These are phyloP conservation scores for Dioscorea zingiberensis DNA, from an alignment of 106 monocot genomes.

Conservation along the genomic window DNA sequence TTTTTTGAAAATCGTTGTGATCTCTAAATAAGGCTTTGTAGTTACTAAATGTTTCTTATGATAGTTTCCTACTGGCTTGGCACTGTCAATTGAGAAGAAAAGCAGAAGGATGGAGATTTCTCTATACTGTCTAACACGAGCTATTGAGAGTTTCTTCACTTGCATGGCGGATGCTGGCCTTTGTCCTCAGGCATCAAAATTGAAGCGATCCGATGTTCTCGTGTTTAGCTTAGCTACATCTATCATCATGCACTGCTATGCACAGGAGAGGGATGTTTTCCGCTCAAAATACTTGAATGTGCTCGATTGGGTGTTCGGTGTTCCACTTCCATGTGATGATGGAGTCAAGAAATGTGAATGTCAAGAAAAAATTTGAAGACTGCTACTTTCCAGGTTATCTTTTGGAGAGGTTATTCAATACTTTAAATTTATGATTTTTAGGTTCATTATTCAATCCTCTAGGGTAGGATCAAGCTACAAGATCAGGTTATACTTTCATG, in stretches of 20 bases:
- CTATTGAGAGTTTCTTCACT: slow-evolving; percentile 93
- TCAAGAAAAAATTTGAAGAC: neutral
- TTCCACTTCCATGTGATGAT: slow-evolving; percentile 40
- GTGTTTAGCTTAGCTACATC: slow-evolving; percentile 87
- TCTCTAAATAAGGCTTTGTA: neutral
- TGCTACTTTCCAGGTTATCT: neutral
- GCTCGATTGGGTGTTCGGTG: slow-evolving; percentile 97
- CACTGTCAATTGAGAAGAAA: slow-evolving; percentile 91
- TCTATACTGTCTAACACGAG: slow-evolving; percentile 84
- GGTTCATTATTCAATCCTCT: neutral
- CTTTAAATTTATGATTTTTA: neutral
- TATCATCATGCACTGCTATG: slow-evolving; percentile 98
- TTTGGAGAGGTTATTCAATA: neutral
- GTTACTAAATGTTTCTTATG: neutral
- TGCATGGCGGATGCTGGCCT: slow-evolving; percentile 76
- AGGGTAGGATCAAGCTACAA: neutral
- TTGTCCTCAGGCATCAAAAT: slow-evolving; percentile 47
- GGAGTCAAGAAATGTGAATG: slow-evolving; percentile 5
- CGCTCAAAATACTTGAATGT: slow-evolving; percentile 97
- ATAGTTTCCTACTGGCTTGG: slow-evolving; percentile 90
- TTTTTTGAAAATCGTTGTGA: too few relatives aligned
- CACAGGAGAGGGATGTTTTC: slow-evolving; percentile 91
- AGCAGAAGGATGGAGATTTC: slow-evolving; percentile 89
- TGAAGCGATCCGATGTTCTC: slow-evolving; percentile 77
- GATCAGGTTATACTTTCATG: neutral